Evolutionary conservation across 1,284 basidiomycete genomes (phyloP).

Genomic region (Ganoderma meredithae): DNA sequence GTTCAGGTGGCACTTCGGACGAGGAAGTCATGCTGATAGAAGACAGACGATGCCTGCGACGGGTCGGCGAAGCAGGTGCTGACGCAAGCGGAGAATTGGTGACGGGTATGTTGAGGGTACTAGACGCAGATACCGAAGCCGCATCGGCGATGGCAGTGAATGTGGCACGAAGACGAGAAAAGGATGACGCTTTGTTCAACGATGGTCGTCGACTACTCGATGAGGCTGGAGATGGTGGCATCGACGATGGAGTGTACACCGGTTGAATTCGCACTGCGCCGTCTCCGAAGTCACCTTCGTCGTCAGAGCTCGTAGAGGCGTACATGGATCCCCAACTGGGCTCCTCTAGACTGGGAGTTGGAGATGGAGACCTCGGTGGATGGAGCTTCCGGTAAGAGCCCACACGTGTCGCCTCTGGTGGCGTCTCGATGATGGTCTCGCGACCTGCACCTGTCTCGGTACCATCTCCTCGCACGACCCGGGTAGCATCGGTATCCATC

Average conservation of each 20-base stretch:
- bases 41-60: constrained; percentile 30
- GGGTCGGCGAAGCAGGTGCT: constrained; percentile 18
- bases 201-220: constrained; percentile 9
- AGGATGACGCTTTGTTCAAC: constrained; percentile 25
- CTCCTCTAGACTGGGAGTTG: constrained; percentile 37
- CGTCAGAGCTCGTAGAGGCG: constrained; percentile 41
- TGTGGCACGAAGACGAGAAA: constrained; percentile 34
- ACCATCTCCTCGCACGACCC: constrained; percentile 74
- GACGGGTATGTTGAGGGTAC: constrained; percentile 23
- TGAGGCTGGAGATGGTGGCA: neutral
- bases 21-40: constrained; percentile 45
- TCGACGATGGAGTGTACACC: constrained; percentile 10
- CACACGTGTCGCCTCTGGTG: constrained; percentile 3
- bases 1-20: constrained; percentile 51
- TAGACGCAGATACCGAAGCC: constrained; percentile 31
- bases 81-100: constrained; percentile 18
- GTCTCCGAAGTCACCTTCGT: constrained; percentile 33
- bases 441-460: constrained; percentile 50
- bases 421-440: constrained; percentile 29
- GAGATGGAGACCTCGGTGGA: constrained; percentile 18
- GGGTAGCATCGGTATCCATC: constrained; percentile 67
- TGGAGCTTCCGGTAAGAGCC: constrained; percentile 24
- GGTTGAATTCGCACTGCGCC: constrained; percentile 20
- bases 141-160: constrained; percentile 35
- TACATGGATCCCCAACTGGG: constrained; percentile 56